These are phyloP conservation scores for Pontederia paniculata DNA, from an alignment of 176 grass and related monocot genomes.

Conservation along the genomic window DNA sequence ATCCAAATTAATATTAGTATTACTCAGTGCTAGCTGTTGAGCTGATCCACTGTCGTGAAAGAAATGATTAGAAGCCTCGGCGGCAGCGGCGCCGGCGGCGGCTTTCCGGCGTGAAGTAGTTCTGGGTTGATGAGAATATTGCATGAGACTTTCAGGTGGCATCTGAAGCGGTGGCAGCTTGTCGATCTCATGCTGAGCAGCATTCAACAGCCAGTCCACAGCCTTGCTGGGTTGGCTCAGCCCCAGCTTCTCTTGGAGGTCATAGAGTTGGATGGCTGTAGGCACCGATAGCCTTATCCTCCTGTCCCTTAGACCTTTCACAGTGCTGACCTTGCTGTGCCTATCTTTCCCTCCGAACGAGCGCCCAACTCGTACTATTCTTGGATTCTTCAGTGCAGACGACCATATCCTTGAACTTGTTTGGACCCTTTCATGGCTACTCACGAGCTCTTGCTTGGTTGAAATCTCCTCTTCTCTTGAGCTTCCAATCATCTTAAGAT, in stretches of 20 bases:
- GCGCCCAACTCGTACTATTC: constrained; percentile 88
- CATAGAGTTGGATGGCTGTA: constrained; percentile 93
- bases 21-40: too few species aligned
- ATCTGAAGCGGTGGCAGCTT: constrained; percentile 83
- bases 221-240: constrained; percentile 94
- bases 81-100: too few species aligned
- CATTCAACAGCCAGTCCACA: constrained; percentile 88
- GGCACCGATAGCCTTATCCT: constrained; percentile 80
- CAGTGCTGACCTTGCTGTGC: constrained; percentile 87
- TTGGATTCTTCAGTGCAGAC: constrained; percentile 45
- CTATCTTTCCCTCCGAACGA: constrained; percentile 89
- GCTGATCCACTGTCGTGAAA: too few species aligned
- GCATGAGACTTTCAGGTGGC: constrained; percentile 36
- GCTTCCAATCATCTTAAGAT: neutral
- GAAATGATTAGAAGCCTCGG: too few species aligned
- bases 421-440: neutral
- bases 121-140: neutral
- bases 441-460: neutral
- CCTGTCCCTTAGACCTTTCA: constrained; percentile 73
- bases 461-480: neutral
- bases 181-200: constrained; percentile 86
- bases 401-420: constrained; percentile 44
- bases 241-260: constrained; percentile 87
- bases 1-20: too few species aligned
- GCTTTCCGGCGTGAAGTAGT: too few species aligned